Evolutionary conservation across 2,329 filamentous ascomycete genomes (phyloP).

Genomic region (Rhexocercosporidium sp.): DNA sequence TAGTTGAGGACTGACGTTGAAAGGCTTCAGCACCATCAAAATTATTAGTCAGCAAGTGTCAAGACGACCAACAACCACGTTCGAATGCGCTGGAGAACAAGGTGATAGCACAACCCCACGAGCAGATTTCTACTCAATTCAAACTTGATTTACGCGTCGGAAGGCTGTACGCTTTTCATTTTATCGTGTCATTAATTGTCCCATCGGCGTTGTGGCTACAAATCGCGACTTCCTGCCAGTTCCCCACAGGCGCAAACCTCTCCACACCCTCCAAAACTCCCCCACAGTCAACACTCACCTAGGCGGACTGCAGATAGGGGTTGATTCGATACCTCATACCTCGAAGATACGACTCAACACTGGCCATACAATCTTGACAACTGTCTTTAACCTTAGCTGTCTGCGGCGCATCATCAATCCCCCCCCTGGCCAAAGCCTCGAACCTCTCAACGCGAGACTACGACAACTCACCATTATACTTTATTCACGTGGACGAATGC

Average conservation of each 20-base stretch:
- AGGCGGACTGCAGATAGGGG: not conserved
- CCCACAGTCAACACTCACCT: slow-evolving; percentile 6
- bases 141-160: slow-evolving; percentile 43
- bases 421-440: not conserved
- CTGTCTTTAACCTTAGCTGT: not conserved
- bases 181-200: slow-evolving; percentile 32
- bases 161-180: slow-evolving; percentile 32
- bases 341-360: not conserved
- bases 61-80: not conserved
- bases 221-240: slow-evolving; percentile 35
- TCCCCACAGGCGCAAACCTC: slow-evolving; percentile 18
- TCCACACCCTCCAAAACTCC: slow-evolving; percentile 19
- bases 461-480: not conserved
- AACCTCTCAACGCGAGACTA: not conserved
- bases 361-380: not conserved
- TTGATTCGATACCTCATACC: not conserved
- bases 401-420: slow-evolving; percentile 5
- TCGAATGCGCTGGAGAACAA: slow-evolving; percentile 18
- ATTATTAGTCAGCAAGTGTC: not conserved
- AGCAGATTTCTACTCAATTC: slow-evolving; percentile 33
- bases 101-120: slow-evolving; percentile 37
- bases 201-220: slow-evolving; percentile 27
- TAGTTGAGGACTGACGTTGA: slow-evolving; percentile 32
- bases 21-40: slow-evolving; percentile 1
- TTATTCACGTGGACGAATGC: slow-evolving; percentile 29